Conservation (phyloP, 2,329 filamentous ascomycete genomes). For the Phaeomoniella chlamydospora region DNA sequence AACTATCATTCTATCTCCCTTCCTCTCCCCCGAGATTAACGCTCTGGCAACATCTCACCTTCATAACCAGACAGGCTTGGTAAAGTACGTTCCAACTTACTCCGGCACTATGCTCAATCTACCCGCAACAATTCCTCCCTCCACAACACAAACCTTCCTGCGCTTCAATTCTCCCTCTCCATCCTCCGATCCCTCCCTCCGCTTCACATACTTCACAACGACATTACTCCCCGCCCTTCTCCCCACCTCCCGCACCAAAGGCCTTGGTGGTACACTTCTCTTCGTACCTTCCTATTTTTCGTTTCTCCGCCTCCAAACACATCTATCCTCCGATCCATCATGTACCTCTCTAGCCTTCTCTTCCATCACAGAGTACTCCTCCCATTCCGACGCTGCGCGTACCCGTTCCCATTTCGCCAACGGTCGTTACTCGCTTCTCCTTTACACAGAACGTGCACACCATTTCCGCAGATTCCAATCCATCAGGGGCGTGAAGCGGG, state of each 20-base stretch:
- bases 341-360: slow-evolving; percentile 55
- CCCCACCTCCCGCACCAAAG: slow-evolving; percentile 55
- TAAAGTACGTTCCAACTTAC: slow-evolving; percentile 58
- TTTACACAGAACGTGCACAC: slow-evolving; percentile 93
- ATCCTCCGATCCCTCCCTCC: slow-evolving; percentile 64
- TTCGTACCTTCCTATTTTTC: slow-evolving; percentile 92
- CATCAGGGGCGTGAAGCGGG: slow-evolving; percentile 62
- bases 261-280: slow-evolving; percentile 58
- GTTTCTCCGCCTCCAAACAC: slow-evolving; percentile 85
- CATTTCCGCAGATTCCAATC: slow-evolving; percentile 76
- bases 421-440: slow-evolving; percentile 65
- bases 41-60: slow-evolving; percentile 62
- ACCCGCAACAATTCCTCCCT: slow-evolving; percentile 34
- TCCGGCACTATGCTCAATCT: slow-evolving; percentile 59
- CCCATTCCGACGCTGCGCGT: slow-evolving; percentile 62
- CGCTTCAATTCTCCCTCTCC: slow-evolving; percentile 63
- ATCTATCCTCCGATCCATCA: slow-evolving; percentile 55
- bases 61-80: slow-evolving; percentile 66
- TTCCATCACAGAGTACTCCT: slow-evolving; percentile 76
- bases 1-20: slow-evolving; percentile 67
- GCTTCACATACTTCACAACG: slow-evolving; percentile 82
- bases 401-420: slow-evolving; percentile 77
- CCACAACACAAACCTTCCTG: slow-evolving; percentile 75
- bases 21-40: slow-evolving; percentile 78
- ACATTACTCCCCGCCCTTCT: slow-evolving; percentile 63